Conservation (phyloP, 2,329 filamentous ascomycete species). For the Colletotrichum camelliae region DNA sequence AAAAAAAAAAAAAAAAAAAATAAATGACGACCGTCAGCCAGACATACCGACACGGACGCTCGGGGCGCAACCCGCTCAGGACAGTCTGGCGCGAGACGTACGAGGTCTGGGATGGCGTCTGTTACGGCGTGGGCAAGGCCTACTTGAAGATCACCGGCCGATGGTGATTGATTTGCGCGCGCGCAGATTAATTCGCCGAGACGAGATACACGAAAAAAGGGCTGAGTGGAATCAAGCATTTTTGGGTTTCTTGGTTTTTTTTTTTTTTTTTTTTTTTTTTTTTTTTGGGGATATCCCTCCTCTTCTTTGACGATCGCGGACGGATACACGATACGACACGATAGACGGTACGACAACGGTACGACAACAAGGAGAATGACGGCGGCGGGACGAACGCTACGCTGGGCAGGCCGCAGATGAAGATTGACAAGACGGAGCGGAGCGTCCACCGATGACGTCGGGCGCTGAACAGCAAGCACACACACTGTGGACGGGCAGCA, state of each 20-base stretch:
- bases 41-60: slow-evolving; percentile 61
- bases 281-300: neutral
- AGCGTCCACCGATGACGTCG: slow-evolving; percentile 11
- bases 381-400: neutral
- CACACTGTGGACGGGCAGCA: neutral
- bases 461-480: neutral
- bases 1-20: neutral
- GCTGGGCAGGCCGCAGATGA: neutral
- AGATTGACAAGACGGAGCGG: neutral
- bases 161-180: neutral
- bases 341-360: neutral
- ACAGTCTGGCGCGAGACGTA: slow-evolving; percentile 37
- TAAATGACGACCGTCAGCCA: slow-evolving; percentile 65
- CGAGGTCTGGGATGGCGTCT: slow-evolving; percentile 43
- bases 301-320: neutral
- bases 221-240: neutral
- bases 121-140: slow-evolving; percentile 41
- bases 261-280: neutral
- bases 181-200: neutral
- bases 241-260: neutral
- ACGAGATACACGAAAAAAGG: neutral
- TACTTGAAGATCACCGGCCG: slow-evolving; percentile 37
- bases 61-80: slow-evolving; percentile 37
- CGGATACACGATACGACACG: neutral
- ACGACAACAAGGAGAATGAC: neutral